These are phyloP conservation scores for Zymoseptoria pseudotritici DNA, from an alignment of 2,329 filamentous ascomycete species.

Conservation along the genomic window DNA sequence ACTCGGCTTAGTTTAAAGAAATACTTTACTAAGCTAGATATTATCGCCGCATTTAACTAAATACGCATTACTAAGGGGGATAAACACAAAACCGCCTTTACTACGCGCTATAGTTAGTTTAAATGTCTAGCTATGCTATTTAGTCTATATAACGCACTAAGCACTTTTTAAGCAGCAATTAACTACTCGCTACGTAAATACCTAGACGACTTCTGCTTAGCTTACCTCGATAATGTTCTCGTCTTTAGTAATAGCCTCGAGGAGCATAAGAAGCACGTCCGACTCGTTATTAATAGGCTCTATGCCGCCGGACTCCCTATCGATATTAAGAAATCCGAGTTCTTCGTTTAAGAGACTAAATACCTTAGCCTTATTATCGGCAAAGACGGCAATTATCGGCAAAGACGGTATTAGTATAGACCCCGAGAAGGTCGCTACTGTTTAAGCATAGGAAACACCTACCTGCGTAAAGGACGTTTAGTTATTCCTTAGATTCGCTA, in stretches of 20 bases:
- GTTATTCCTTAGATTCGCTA: background rate
- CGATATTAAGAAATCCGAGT: background rate
- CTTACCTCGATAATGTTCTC: no score
- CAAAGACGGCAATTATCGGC: background rate
- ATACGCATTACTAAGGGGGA: background rate
- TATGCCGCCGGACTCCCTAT: background rate
- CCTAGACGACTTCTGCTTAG: no score
- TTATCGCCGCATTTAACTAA: background rate
- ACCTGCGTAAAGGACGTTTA: background rate
- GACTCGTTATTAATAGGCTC: background rate
- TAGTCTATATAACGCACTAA: no score
- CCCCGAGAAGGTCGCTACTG: background rate
- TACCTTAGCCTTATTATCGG: background rate
- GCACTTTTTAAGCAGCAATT: no score
- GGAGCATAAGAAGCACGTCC: background rate
- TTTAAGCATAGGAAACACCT: background rate
- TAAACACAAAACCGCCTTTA: background rate
- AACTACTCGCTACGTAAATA: no score
- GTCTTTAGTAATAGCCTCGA: no score
- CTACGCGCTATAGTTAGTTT: no score
- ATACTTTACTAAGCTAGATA: constrained; percentile 3
- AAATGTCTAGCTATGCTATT: no score
- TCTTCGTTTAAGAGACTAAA: background rate
- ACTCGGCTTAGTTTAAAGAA: background rate
- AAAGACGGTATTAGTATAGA: background rate